These are phyloP conservation scores for Chrysanthemum lavandulifolium DNA, from an alignment of 129 eudicot species.

Conservation along the genomic window DNA sequence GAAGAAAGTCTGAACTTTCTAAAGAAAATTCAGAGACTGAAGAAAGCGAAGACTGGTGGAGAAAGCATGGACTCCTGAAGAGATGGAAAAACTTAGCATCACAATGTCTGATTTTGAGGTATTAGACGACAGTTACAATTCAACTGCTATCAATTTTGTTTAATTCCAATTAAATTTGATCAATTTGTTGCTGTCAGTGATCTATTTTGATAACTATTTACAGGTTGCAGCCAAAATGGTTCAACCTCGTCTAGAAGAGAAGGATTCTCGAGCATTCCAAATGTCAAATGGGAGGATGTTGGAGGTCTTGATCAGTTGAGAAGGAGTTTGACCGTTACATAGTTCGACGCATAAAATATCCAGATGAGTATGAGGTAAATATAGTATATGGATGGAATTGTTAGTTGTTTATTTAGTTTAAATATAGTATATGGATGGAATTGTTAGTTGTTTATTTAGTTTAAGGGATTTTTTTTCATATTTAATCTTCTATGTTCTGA, in stretches of 20 bases:
- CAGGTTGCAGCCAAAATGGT: slow-evolving; percentile 58
- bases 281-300: slow-evolving; percentile 90
- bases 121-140: background rate
- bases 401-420: too few relatives aligned
- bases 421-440: too few relatives aligned
- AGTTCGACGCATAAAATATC: slow-evolving; percentile 67
- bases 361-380: slow-evolving; percentile 60
- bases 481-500: too few relatives aligned
- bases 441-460: too few relatives aligned
- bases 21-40: slow-evolving; percentile 28
- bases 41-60: slow-evolving; percentile 57
- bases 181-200: background rate
- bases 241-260: slow-evolving; percentile 78
- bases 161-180: background rate
- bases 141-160: background rate
- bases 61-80: slow-evolving; percentile 60
- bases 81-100: slow-evolving; percentile 63
- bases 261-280: slow-evolving; percentile 77
- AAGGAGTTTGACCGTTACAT: slow-evolving; percentile 64
- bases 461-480: too few relatives aligned
- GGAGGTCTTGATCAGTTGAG: slow-evolving; percentile 74
- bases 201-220: slow-evolving; percentile 13
- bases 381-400: background rate
- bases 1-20: slow-evolving; percentile 39
- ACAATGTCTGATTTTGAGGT: slow-evolving; percentile 69